These are phyloP conservation scores for Alternaria postmessia DNA, from an alignment of 2,329 filamentous ascomycete species.

Conservation along the genomic window DNA sequence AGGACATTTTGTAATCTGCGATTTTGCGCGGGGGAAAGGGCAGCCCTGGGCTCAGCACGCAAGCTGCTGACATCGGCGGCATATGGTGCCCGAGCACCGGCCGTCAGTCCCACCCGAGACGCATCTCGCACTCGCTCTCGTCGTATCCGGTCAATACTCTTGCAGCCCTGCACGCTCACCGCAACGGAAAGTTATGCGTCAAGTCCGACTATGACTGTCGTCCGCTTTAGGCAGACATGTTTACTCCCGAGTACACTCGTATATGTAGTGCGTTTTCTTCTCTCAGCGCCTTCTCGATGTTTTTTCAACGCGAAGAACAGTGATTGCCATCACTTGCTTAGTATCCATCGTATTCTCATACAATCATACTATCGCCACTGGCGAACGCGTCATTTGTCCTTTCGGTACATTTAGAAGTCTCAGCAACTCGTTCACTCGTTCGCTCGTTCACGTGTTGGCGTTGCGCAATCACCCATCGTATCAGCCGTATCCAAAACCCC, in stretches of 20 bases:
- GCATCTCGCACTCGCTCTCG: background rate
- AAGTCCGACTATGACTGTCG: background rate
- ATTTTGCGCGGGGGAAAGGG: background rate
- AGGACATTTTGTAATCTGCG: background rate
- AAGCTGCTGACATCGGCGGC: background rate
- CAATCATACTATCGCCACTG: background rate
- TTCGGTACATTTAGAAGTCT: background rate
- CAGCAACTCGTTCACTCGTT: background rate
- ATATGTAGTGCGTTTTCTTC: background rate
- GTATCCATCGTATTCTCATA: background rate
- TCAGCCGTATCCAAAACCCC: constrained; percentile 5
- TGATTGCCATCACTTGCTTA: background rate
- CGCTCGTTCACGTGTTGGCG: background rate
- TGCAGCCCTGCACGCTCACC: background rate
- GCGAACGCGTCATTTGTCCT: background rate
- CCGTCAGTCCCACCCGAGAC: background rate
- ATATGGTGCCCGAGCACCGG: background rate
- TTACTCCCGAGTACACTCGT: background rate
- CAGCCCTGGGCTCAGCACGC: background rate
- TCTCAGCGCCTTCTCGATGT: background rate
- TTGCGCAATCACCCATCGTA: constrained; percentile 9
- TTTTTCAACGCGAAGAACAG: background rate
- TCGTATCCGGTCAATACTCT: background rate
- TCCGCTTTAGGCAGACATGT: background rate
- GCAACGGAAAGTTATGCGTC: background rate